Evolutionary conservation across 805 yeast species (phyloP), one percentile per base, ranked within the genome.

Genomic region (Kuraishia capsulata): DNA sequence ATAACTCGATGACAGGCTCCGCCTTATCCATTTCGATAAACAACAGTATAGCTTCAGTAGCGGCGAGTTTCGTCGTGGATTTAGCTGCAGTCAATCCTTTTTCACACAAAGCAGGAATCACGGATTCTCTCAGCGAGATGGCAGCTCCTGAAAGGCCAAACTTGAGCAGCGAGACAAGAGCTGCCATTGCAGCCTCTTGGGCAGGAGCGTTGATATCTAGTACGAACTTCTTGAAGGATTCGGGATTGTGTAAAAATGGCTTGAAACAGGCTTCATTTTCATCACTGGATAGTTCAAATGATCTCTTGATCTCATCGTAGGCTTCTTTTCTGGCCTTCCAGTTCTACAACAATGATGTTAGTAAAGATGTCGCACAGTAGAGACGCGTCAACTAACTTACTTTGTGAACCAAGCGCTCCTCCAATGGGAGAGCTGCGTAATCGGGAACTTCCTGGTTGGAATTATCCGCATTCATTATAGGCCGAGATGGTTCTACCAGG

Each of bases 241-340:
- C 79, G 0, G 87, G 81, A 39, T 66, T 70, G 14, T 58, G 51
- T 42, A 75, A 53, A 51, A 71, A 76, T 3, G 63, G 63, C 18
- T 57, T 57, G 49, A 82, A 78, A 35, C 78, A 67, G 2, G 60
- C 67, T 45, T 76, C 86, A n/a, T 65, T 54, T 41, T 72, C 78
- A 43, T 67, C 65, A 3, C 76, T 66, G 1, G 85, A 71, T 35
- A 56, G 62, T 35, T 69, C 64, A 49, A 85, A 82, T 30, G 51
- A 55, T 31, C 62, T 62, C 17, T 66, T 60, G 37, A 78, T 52
- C 48, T 84, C 90, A 39, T 78, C 82, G 56, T 89, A 90, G 0
- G 90, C 96, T 14, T 67, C 73, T 39, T 73, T 62, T 43, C 98
- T 77, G 11, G 78, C 97, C 59, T 87, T 89, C 97, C 97, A 92